Conservation (phyloP, 2,329 filamentous ascomycete genomes). For the Trichophyton simii region DNA sequence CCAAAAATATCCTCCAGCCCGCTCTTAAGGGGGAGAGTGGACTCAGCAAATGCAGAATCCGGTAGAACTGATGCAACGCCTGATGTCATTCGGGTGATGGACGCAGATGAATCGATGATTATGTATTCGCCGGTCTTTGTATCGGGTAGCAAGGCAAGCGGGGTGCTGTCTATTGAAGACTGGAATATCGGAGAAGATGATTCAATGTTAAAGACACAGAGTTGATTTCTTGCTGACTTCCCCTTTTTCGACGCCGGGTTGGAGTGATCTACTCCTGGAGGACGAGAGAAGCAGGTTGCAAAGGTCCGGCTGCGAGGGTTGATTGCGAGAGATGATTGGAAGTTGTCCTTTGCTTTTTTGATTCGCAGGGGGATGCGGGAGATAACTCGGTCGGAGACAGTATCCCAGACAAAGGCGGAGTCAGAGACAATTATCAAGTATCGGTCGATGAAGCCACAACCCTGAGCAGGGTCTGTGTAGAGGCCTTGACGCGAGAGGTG, state of each 20-base stretch:
- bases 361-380: constrained; percentile 39
- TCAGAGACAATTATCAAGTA: constrained; percentile 65
- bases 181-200: constrained; percentile 48
- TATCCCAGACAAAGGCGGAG: constrained; percentile 66
- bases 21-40: constrained; percentile 18
- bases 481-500: constrained; percentile 55
- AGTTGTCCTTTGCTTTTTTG: constrained; percentile 6
- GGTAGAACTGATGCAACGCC: constrained; percentile 17
- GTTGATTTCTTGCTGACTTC: constrained; percentile 29
- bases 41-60: constrained; percentile 15
- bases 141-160: constrained; percentile 55
- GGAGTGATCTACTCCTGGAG: constrained; percentile 21
- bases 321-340: constrained; percentile 46
- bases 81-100: constrained; percentile 43
- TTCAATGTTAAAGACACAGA: constrained; percentile 56
- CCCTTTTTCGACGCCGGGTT: constrained; percentile 33
- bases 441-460: constrained; percentile 58
- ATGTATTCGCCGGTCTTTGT: constrained; percentile 59
- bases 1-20: constrained; percentile 27
- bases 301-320: constrained; percentile 54
- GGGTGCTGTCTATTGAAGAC: constrained; percentile 41
- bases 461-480: constrained; percentile 52
- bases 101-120: constrained; percentile 61
- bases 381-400: constrained; percentile 62
- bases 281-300: constrained; percentile 44